phyloP scores from a whole-genome alignment of 345 rosid genomes.

The Gossypium anomalum region DNA sequence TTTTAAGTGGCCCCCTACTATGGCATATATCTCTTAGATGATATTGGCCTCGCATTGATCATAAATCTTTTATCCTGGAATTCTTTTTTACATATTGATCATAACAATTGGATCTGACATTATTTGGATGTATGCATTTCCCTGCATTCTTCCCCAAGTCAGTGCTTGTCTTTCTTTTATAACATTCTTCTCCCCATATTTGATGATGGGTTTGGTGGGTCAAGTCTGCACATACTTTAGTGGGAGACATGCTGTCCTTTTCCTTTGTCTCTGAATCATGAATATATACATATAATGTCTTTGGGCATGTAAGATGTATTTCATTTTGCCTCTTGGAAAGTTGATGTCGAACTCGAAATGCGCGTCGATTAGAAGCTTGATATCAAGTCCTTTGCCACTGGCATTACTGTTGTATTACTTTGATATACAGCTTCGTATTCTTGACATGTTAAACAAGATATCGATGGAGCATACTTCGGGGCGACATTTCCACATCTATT shows the following conservation, averaged over 20 bases:
- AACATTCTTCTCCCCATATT: neutral
- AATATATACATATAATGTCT: neutral
- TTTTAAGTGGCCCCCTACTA: neutral
- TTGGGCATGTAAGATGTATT: neutral
- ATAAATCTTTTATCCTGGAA: neutral
- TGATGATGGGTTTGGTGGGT: conserved; percentile 1
- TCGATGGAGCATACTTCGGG: conserved; percentile 96
- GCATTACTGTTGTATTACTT: neutral
- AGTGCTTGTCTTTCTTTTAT: neutral
- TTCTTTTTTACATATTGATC: neutral
- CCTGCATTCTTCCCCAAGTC: neutral
- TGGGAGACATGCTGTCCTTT: neutral
- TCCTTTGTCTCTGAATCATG: neutral
- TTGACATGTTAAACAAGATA: conserved; percentile 53
- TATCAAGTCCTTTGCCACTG: no score
- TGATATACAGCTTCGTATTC: conserved; percentile 15
- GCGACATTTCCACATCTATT: conserved; percentile 90
- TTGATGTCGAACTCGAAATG: neutral
- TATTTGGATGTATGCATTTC: neutral
- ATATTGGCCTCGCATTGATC: neutral
- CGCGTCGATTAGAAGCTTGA: no score
- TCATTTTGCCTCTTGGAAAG: neutral
- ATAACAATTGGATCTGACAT: neutral
- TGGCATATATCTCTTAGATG: neutral
- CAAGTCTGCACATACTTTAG: neutral